phyloP scores from a whole-genome alignment of 2,329 filamentous ascomycete genomes.

The Ascochyta viciae-villosae region DNA sequence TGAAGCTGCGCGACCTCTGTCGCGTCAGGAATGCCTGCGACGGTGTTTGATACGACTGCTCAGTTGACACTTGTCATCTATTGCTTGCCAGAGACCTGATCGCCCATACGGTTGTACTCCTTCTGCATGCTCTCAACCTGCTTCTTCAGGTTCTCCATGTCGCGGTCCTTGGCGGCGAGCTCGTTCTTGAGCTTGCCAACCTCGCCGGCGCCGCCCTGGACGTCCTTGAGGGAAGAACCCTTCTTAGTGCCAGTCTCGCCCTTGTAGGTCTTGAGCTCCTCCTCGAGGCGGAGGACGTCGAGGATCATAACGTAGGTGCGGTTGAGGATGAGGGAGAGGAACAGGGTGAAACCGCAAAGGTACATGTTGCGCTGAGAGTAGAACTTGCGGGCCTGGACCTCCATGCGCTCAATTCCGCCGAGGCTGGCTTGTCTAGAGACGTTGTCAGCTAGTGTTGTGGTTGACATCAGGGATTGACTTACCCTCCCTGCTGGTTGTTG shows the following conservation, averaged over 20 bases:
- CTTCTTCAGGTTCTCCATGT: conserved; percentile 89
- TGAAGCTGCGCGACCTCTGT: conserved; percentile 15
- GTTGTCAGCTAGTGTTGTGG: conserved; percentile 20
- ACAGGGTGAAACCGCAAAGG: conserved; percentile 98
- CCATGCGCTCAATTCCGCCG: conserved; percentile 87
- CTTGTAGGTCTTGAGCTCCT: conserved; percentile 85
- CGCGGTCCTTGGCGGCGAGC: conserved; percentile 76
- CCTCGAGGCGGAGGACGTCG: conserved; percentile 88
- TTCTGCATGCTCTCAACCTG: conserved; percentile 82
- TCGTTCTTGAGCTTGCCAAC: conserved; percentile 72
- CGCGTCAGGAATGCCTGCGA: conserved; percentile 21
- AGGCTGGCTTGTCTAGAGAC: conserved; percentile 70
- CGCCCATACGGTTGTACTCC: conserved; percentile 86
- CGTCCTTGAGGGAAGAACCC: conserved; percentile 71
- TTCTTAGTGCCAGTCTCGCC: conserved; percentile 67
- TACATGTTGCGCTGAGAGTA: conserved; percentile 99
- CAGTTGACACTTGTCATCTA: conserved; percentile 13
- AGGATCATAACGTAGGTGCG: conserved; percentile 98
- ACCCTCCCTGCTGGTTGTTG: conserved; percentile 60
- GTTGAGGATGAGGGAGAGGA: conserved; percentile 98
- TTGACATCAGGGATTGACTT: conserved; percentile 39
- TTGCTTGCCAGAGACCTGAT: conserved; percentile 75
- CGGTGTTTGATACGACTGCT: conserved; percentile 18
- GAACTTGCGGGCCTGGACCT: conserved; percentile 99
- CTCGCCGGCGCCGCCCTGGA: conserved; percentile 74